Percentiles rank a stretch among this genome's conserved stretches.
Evolutionary conservation across 208 protist species (phyloP).

Genomic region (Vickermania spadyakhi): DNA sequence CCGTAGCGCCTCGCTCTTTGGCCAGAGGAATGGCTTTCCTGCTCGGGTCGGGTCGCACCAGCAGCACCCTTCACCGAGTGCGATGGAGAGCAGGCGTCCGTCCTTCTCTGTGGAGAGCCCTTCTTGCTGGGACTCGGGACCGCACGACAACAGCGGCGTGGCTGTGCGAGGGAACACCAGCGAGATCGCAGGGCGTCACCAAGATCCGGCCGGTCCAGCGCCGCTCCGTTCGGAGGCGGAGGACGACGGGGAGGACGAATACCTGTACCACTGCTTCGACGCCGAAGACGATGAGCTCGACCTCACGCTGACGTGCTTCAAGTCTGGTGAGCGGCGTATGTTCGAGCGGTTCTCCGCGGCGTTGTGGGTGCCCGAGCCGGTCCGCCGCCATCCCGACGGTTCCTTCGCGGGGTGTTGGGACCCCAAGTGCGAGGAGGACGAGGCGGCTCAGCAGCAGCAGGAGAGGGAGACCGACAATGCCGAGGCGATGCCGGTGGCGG

Average conservation of each 20-base stretch:
- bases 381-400: conserved; percentile 31
- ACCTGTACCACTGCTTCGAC: conserved; percentile 35
- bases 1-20: conserved; percentile 53
- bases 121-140: not conserved
- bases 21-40: conserved; percentile 23
- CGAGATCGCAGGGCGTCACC: not conserved
- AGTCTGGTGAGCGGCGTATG: conserved; percentile 40
- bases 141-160: not conserved
- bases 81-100: not conserved
- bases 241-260: conserved; percentile 50
- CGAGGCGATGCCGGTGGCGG: not conserved
- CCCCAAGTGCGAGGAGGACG: not conserved
- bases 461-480: conserved; percentile 3
- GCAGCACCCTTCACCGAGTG: not conserved
- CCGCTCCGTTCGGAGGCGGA: conserved; percentile 12
- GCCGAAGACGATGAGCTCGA: not conserved
- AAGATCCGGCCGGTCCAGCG: not conserved
- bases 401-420: conserved; percentile 8
- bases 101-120: not conserved
- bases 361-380: conserved; percentile 66
- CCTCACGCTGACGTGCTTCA: conserved; percentile 18
- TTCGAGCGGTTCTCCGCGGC: conserved; percentile 55
- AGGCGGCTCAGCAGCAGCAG: conserved; percentile 11
- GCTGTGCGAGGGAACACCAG: not conserved
- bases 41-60: not conserved